These are phyloP conservation scores for Elongisporangium prolatum DNA, from an alignment of 352 stramenopile species.

Conservation along the genomic window DNA sequence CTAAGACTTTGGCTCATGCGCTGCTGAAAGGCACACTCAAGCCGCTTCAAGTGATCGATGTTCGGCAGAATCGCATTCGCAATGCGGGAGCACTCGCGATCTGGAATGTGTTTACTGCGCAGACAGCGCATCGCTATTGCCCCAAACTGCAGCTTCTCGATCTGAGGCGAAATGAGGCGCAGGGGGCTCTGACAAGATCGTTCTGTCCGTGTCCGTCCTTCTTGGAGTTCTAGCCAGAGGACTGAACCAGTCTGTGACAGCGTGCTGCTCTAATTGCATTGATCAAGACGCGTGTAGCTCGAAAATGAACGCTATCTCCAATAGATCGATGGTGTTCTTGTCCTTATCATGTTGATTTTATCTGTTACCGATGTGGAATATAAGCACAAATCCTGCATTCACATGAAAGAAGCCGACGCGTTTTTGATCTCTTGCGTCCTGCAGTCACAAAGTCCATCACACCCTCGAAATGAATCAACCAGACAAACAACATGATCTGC, in stretches of 20 bases:
- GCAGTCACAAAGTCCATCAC: background rate
- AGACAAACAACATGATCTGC: background rate
- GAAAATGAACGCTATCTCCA: too few relatives aligned
- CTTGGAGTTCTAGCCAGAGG: constrained; percentile 50
- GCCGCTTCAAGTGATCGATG: constrained; percentile 36
- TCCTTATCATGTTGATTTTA: background rate
- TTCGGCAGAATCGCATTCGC: constrained; percentile 62
- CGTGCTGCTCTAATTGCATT: too few relatives aligned
- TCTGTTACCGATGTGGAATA: background rate
- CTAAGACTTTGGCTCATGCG: constrained; percentile 46
- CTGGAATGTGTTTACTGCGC: constrained; percentile 64
- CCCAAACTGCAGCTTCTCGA: constrained; percentile 61
- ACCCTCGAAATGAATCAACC: background rate
- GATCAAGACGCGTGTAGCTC: too few relatives aligned
- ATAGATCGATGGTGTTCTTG: too few relatives aligned
- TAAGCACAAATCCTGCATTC: constrained; percentile 5
- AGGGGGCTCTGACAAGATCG: constrained; percentile 36
- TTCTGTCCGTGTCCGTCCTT: constrained; percentile 53
- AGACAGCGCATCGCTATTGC: constrained; percentile 42
- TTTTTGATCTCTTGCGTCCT: constrained; percentile 75
- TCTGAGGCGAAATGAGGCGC: constrained; percentile 56
- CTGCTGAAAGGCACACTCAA: constrained; percentile 47
- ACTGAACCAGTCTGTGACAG: too few relatives aligned
- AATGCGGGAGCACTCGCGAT: constrained; percentile 54
- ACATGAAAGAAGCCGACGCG: constrained; percentile 59